phyloP scores from a whole-genome alignment of 208 protist species.

The Wallacemonas collosoma region DNA sequence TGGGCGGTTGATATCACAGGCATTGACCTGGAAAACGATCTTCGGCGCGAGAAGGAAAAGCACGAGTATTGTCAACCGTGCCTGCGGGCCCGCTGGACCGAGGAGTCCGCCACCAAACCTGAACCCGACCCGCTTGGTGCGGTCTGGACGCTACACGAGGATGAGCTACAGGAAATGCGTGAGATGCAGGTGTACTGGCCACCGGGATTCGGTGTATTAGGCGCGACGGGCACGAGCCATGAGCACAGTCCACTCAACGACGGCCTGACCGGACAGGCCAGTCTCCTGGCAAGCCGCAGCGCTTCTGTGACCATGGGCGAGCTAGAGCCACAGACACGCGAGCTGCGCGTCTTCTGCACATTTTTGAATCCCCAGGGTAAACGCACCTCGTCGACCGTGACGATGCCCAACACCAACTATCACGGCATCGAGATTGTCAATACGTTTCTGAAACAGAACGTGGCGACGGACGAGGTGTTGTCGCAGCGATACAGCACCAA shows the following conservation, averaged over 20 bases:
- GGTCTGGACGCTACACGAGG: conserved; percentile 48
- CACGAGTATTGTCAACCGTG: conserved; percentile 29
- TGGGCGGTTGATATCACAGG: conserved; percentile 82
- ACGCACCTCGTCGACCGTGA: conserved; percentile 50
- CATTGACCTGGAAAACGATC: conserved; percentile 74
- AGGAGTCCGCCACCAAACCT: conserved; percentile 14
- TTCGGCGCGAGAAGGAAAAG: conserved; percentile 60
- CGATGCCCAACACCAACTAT: conserved; percentile 51
- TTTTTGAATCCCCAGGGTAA: conserved; percentile 70
- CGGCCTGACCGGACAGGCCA: neutral
- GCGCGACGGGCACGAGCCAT: neutral
- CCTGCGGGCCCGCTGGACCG: conserved; percentile 12
- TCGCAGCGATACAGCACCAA: conserved; percentile 72
- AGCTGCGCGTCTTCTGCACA: conserved; percentile 78
- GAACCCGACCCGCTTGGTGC: conserved; percentile 37
- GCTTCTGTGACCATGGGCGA: conserved; percentile 12
- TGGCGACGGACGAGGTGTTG: conserved; percentile 56
- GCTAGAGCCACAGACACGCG: conserved; percentile 25
- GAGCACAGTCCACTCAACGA: neutral
- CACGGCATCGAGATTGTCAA: conserved; percentile 81
- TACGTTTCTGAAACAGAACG: conserved; percentile 64
- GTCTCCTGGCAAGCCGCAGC: conserved; percentile 15
- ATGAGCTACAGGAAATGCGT: conserved; percentile 41
- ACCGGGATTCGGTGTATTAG: neutral
- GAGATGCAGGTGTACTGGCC: conserved; percentile 13